Evolutionary conservation across 2,329 filamentous ascomycete species (phyloP).

Genomic region (Bipolaris sorokiniana): DNA sequence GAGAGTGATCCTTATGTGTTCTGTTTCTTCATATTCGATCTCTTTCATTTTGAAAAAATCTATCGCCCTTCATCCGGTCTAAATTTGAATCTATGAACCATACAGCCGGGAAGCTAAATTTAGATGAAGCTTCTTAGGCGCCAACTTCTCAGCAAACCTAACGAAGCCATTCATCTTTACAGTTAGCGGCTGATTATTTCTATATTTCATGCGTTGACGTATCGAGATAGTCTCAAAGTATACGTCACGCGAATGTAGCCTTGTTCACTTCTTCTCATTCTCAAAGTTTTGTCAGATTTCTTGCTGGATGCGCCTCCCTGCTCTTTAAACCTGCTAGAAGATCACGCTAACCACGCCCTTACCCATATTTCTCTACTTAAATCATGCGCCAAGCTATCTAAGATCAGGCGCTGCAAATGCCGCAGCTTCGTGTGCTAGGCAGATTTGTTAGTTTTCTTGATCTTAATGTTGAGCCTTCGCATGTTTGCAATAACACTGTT

Average conservation of each 20-base stretch:
- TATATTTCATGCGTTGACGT: background rate
- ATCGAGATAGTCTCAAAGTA: background rate
- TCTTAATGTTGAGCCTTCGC: constrained; percentile 8
- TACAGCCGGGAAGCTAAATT: background rate
- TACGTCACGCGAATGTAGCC: background rate
- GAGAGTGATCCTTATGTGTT: background rate
- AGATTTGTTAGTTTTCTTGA: constrained; percentile 9
- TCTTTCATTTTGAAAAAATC: background rate
- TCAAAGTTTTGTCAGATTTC: constrained; percentile 9
- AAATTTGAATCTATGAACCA: background rate
- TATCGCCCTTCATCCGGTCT: too few species aligned
- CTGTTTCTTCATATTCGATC: background rate
- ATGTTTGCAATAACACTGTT: constrained; percentile 4
- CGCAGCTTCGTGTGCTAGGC: constrained; percentile 2
- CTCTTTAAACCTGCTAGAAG: constrained; percentile 29
- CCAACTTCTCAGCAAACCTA: background rate
- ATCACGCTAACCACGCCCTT: constrained; percentile 27
- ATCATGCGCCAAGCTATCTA: constrained; percentile 4
- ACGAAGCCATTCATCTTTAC: background rate
- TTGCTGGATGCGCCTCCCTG: constrained; percentile 11
- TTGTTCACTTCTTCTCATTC: constrained; percentile 14
- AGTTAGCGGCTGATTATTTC: background rate
- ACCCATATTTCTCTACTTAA: constrained; percentile 66
- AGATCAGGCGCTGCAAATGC: constrained; percentile 3
- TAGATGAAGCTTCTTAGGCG: background rate